Conservation (phyloP, 495 filamentous ascomycete genomes). For the Daldinia childiae region DNA sequence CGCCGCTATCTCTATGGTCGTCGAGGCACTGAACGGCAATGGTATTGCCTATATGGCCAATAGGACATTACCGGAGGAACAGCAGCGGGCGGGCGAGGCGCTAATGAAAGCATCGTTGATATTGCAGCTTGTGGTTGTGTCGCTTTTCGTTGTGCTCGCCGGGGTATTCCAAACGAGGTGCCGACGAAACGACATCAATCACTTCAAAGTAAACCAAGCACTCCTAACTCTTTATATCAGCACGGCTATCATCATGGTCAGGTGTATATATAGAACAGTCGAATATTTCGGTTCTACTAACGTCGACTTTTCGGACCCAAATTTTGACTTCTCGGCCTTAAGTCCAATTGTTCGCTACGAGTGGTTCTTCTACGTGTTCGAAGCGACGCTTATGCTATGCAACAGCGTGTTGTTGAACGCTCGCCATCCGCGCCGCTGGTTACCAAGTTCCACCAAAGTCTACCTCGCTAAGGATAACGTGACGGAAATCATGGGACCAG, state of each 20-base stretch:
- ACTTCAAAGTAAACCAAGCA: conserved; percentile 64
- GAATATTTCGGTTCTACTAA: conserved; percentile 64
- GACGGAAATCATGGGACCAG: conserved; percentile 71
- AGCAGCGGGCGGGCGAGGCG: conserved; percentile 63
- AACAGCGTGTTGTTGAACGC: conserved; percentile 71
- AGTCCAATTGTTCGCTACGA: conserved; percentile 70
- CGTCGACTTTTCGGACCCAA: conserved; percentile 42
- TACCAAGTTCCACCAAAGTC: conserved; percentile 70
- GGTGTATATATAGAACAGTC: conserved; percentile 73
- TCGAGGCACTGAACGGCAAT: conserved; percentile 74
- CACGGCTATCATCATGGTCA: conserved; percentile 65
- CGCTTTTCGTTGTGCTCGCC: conserved; percentile 67
- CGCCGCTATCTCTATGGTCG: conserved; percentile 65
- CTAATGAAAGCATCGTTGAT: conserved; percentile 73
- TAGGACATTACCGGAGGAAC: conserved; percentile 51
- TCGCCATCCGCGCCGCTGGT: conserved; percentile 67
- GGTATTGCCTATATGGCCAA: conserved; percentile 72
- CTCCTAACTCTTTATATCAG: conserved; percentile 71
- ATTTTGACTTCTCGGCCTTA: conserved; percentile 45
- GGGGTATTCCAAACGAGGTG: conserved; percentile 69
- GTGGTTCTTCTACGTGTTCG: conserved; percentile 79
- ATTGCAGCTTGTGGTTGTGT: conserved; percentile 72
- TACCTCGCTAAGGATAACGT: conserved; percentile 72
- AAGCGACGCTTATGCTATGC: conserved; percentile 68
- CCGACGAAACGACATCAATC: conserved; percentile 60